Conservation (phyloP, 2,329 filamentous ascomycete species). For the Epichloe sibirici region DNA sequence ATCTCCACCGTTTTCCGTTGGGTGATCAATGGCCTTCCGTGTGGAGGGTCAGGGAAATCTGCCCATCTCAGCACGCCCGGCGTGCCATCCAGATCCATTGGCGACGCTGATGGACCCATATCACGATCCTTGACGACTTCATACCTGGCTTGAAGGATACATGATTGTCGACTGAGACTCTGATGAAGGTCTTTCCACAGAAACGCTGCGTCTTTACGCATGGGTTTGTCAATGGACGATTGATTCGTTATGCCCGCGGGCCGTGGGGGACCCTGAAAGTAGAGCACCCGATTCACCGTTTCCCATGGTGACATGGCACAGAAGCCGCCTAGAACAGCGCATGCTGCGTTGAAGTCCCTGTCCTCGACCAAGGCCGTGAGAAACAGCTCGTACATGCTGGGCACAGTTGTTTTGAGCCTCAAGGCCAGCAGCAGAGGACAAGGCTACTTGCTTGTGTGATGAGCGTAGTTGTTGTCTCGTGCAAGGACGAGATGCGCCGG, state of each 20-base stretch:
- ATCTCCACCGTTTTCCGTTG: slow-evolving; percentile 46
- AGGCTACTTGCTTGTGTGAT: background rate
- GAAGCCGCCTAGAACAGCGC: slow-evolving; percentile 43
- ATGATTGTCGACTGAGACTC: slow-evolving; percentile 44
- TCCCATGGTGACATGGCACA: slow-evolving; percentile 43
- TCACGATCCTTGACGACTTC: slow-evolving; percentile 36
- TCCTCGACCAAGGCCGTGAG: slow-evolving; percentile 41
- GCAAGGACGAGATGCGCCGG: background rate
- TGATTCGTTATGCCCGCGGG: slow-evolving; percentile 34
- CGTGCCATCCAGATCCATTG: slow-evolving; percentile 28
- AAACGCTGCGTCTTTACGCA: slow-evolving; percentile 23
- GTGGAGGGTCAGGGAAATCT: slow-evolving; percentile 47
- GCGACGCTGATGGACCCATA: slow-evolving; percentile 25
- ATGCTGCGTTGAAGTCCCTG: slow-evolving; percentile 34
- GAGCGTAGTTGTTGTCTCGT: background rate
- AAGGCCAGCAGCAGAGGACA: background rate
- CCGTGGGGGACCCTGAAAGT: slow-evolving; percentile 36
- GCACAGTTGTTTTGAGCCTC: no score
- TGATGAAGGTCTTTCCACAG: slow-evolving; percentile 43
- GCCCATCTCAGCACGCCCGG: slow-evolving; percentile 43
- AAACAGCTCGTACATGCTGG: slow-evolving; percentile 46
- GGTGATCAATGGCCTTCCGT: slow-evolving; percentile 31
- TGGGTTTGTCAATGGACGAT: slow-evolving; percentile 24
- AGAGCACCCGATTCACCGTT: slow-evolving; percentile 37
- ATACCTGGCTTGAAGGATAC: slow-evolving; percentile 42